phyloP scores from a whole-genome alignment of 2,329 filamentous ascomycete genomes.

The Boeremia lycopersici region DNA sequence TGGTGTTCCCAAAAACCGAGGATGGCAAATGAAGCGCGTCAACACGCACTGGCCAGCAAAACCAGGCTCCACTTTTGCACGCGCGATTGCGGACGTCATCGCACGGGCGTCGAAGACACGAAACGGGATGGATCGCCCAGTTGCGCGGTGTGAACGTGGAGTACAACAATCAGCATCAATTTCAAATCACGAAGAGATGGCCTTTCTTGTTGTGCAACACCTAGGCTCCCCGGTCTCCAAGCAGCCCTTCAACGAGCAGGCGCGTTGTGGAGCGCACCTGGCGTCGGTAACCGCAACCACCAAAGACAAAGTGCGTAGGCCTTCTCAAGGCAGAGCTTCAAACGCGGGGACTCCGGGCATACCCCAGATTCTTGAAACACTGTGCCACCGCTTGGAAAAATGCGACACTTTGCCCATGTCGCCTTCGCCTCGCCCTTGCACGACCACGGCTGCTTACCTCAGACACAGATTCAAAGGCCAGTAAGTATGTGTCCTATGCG shows the following conservation, averaged over 20 bases:
- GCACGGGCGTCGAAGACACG: not conserved
- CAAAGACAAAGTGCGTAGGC: not conserved
- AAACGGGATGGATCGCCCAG: not conserved
- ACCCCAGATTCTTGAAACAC: constrained; percentile 4
- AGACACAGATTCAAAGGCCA: constrained; percentile 1
- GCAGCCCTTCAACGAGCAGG: too few relatives aligned
- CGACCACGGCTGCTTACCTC: constrained; percentile 4
- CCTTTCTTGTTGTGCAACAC: too few relatives aligned
- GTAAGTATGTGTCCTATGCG: not conserved
- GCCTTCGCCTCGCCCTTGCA: not conserved
- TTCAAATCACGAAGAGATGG: too few relatives aligned
- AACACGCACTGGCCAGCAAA: constrained; percentile 10
- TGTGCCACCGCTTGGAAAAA: not conserved
- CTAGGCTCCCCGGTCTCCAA: too few relatives aligned
- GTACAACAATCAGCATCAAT: too few relatives aligned
- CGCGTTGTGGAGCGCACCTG: too few relatives aligned
- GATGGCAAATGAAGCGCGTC: constrained; percentile 6
- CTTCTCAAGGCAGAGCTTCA: not conserved
- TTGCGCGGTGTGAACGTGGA: too few relatives aligned
- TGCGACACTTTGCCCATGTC: not conserved
- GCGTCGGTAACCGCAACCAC: too few relatives aligned
- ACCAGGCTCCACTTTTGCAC: constrained; percentile 8
- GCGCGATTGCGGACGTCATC: constrained; percentile 12
- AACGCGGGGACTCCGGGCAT: not conserved
- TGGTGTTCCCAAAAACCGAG: not conserved